These are phyloP conservation scores for Malassezia japonica DNA, from an alignment of 1,284 basidiomycete species.

Conservation along the genomic window DNA sequence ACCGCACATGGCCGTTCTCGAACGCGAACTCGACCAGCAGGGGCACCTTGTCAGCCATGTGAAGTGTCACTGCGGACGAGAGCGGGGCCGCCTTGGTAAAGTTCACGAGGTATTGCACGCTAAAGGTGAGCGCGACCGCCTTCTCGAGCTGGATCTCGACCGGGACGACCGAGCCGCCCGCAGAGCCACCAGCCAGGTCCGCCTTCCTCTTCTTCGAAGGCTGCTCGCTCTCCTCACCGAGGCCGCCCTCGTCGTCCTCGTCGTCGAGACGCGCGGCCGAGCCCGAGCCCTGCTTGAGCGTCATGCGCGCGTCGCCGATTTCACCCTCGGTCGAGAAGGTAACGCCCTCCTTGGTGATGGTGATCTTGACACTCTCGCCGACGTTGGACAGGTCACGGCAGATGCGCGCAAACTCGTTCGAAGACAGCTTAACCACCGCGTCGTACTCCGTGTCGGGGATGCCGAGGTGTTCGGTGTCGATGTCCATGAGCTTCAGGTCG, in stretches of 20 bases:
- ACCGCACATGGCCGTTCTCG: slow-evolving; percentile 57
- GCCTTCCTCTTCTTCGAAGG: slow-evolving; percentile 36
- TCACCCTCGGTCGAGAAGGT: slow-evolving; percentile 91
- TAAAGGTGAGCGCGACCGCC: slow-evolving; percentile 87
- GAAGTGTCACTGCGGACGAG: slow-evolving; percentile 57
- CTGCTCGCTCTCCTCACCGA: slow-evolving; percentile 36
- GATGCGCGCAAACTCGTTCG: slow-evolving; percentile 79
- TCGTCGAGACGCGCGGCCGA: slow-evolving; percentile 39
- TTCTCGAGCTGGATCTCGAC: slow-evolving; percentile 51
- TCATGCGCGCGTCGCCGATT: slow-evolving; percentile 78
- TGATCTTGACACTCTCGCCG: slow-evolving; percentile 89
- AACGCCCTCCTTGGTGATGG: slow-evolving; percentile 91
- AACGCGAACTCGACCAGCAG: slow-evolving; percentile 61
- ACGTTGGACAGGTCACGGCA: slow-evolving; percentile 84
- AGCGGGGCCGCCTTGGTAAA: slow-evolving; percentile 85
- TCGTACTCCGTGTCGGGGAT: slow-evolving; percentile 99
- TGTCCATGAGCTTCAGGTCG: slow-evolving; percentile 99
- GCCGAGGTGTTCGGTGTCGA: slow-evolving; percentile 80
- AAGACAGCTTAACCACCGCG: slow-evolving; percentile 78
- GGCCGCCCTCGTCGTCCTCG: slow-evolving; percentile 33
- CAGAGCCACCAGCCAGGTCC: slow-evolving; percentile 14
- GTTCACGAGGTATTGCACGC: slow-evolving; percentile 91
- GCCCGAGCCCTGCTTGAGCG: slow-evolving; percentile 64
- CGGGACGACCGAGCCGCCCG: slow-evolving; percentile 48
- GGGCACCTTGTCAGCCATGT: slow-evolving; percentile 41